Base-by-base conservation (phyloP, 1,139 yeast genomes). In the Waltiozyma sp. region DNA sequence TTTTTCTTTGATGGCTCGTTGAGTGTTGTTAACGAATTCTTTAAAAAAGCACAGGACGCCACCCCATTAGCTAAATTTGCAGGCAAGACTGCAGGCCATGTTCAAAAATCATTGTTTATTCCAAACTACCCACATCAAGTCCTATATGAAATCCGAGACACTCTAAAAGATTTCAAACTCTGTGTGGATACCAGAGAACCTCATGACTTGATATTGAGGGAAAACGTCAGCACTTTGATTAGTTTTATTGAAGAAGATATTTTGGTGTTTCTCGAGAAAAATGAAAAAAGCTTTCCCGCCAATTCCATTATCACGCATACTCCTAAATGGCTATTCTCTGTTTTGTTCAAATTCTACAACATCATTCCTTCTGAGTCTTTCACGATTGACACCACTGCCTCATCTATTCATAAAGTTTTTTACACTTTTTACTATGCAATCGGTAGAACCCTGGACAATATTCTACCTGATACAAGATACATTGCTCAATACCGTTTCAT, bases 381-480 rank as follows among this genome's bases (percentile, higher is more conserved):
- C 36, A 46, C 51, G 1, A 43, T 50, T 4, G 23, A 43, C 19
- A n/a, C 43, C 11, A 37, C 41, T 2, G 15, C 10, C 2, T 38
- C 46, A 2, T 45, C 51, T 1, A 43, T 46, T 13, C 53, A 51
- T 35, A 46, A 35, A 23, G 44, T 52, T 4, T 45, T 53, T 13
- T 53, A 52, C 33, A 38, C 47, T 0, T 41, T 45, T 18, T 45
- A 37, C 37, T 49, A 48, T 38, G 39, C 46, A 16, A 23, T 54
- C 16, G 50, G 48, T 4, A 48, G 54, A 16, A 46, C 39, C 2
- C 33, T 54, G 35, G 58, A 54, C 37, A 53, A 51, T 37, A 38
- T 52, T 4, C 50, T 54, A 38, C 58, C 58, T 4, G 56, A 51
- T 34, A 13, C 48, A 0, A 44, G 57, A 39, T 54, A 47, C 37